Evolutionary conservation across 495 filamentous ascomycete species (phyloP).

Genomic region (Penicillium coffeae): DNA sequence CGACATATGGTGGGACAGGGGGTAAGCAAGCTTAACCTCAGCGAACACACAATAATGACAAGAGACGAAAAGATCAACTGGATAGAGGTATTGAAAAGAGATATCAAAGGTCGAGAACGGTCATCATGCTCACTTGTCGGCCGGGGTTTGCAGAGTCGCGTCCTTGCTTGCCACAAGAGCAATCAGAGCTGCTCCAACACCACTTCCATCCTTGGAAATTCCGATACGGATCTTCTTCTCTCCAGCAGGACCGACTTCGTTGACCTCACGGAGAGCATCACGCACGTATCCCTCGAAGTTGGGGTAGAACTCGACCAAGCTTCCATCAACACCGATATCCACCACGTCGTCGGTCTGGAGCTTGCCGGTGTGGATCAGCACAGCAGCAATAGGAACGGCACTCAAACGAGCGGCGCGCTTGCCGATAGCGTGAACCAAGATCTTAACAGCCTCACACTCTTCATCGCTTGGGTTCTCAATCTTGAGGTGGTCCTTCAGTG

Average conservation of each 20-base stretch:
- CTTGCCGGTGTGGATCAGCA: slow-evolving; percentile 70
- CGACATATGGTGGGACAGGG: no score
- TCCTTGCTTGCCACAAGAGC: slow-evolving; percentile 63
- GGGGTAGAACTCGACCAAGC: slow-evolving; percentile 88
- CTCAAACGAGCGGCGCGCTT: slow-evolving; percentile 85
- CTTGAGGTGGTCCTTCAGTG: slow-evolving; percentile 70
- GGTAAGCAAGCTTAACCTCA: no score
- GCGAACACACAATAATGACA: no score
- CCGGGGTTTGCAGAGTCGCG: slow-evolving; percentile 19
- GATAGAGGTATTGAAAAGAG: not conserved
- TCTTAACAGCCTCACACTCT: slow-evolving; percentile 79
- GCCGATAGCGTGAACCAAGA: slow-evolving; percentile 76
- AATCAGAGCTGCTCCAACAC: slow-evolving; percentile 88
- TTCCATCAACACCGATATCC: slow-evolving; percentile 89
- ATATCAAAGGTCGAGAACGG: slow-evolving; percentile 3
- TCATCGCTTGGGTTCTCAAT: slow-evolving; percentile 66
- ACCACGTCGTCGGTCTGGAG: slow-evolving; percentile 62
- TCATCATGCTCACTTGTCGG: no score
- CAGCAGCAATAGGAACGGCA: slow-evolving; percentile 79
- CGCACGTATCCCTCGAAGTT: slow-evolving; percentile 76
- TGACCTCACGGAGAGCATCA: slow-evolving; percentile 66
- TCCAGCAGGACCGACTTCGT: slow-evolving; percentile 65
- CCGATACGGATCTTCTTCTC: slow-evolving; percentile 83
- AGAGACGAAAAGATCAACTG: not conserved
- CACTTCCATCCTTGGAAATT: slow-evolving; percentile 89